Base-by-base conservation (phyloP, 176 grass and related monocot species). In the Aegilops umbellulata region DNA sequence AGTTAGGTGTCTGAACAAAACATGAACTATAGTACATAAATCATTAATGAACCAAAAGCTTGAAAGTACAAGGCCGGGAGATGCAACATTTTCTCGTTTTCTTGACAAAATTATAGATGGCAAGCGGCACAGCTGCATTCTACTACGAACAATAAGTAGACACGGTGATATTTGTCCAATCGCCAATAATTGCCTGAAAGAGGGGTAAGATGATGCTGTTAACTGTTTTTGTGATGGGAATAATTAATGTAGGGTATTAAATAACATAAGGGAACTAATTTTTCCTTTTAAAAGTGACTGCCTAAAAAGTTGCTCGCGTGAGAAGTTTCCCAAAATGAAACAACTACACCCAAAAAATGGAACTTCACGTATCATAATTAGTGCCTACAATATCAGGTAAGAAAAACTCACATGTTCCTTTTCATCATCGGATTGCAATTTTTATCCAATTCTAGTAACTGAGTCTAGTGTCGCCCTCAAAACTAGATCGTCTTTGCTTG, bases 391-490 rank as follows among this genome's bases (percentile, higher is more conserved):
- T 12, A 5, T 11, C 2, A 7, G 20, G 20, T 36, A 23, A 41
- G 34, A 39, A 24, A 13, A 71, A 71, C 69, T 71, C 69, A 71
- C 69, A 41, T 71, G 39, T 41, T 41, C 22, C 20, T 24, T 39
- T 5, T 3, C n/a, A n/a, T 71, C 35, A 3, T 3, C 11, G 12
- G 20, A 14, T 71, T 24, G 10, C 19, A 8, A n/a, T 22, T 69
- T 69, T 77, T n/a, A 86, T 29, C 67, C 60, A 3, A 85, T 88
- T 65, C 86, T 86, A 30, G 83, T 80, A 51, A 74, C 79, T 6
- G 47, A 32, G 20, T 87, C 82, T 23, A 80, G 22, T 1, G 81
- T 91, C 30, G 91, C 95, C 86, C 89, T 89, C 3, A 92, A 90
- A 46, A 92, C 88, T 6, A 89, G 88, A 23, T 93, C 39, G 39